Conservation (phyloP, 352 stramenopile genomes). For the Halophytophthora polymorphica region DNA sequence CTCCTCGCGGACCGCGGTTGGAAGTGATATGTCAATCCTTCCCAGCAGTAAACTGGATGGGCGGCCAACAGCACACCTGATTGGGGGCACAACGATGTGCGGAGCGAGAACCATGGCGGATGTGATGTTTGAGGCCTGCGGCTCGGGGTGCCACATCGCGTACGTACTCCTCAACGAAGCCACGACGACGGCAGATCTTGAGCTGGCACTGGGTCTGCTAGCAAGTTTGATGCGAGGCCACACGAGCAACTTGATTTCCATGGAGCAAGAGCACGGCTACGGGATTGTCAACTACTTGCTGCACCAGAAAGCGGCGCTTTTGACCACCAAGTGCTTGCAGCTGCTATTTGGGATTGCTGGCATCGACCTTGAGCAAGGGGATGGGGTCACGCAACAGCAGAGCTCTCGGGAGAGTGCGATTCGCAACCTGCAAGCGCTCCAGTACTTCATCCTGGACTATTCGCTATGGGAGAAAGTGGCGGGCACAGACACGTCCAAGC, state of each 20-base stretch:
- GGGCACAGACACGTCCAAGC: conserved; percentile 27
- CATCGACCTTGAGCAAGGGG: conserved; percentile 32
- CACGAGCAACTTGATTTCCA: conserved; percentile 41
- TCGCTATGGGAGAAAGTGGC: conserved; percentile 58
- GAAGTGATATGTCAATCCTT: conserved; percentile 38
- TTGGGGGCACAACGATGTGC: conserved; percentile 36
- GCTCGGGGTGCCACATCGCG: conserved; percentile 48
- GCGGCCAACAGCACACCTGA: conserved; percentile 49
- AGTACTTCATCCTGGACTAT: conserved; percentile 74
- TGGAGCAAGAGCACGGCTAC: conserved; percentile 75
- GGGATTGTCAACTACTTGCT: conserved; percentile 66
- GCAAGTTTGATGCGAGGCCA: conserved; percentile 30
- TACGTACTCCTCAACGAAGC: conserved; percentile 55
- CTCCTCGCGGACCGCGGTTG: conserved; percentile 31
- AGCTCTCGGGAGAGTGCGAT: conserved; percentile 38
- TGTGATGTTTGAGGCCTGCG: conserved; percentile 39
- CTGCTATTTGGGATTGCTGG: conserved; percentile 56
- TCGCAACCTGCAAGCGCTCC: conserved; percentile 59
- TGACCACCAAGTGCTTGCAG: conserved; percentile 33
- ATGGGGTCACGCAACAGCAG: background rate
- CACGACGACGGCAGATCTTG: conserved; percentile 34
- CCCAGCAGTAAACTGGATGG: conserved; percentile 52
- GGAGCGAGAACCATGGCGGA: conserved; percentile 30
- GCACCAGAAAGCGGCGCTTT: conserved; percentile 47
- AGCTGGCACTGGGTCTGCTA: conserved; percentile 44